These are phyloP conservation scores for Aurantiochytrium sp. DNA, from an alignment of 108 stramenopile species.

Conservation along the genomic window DNA sequence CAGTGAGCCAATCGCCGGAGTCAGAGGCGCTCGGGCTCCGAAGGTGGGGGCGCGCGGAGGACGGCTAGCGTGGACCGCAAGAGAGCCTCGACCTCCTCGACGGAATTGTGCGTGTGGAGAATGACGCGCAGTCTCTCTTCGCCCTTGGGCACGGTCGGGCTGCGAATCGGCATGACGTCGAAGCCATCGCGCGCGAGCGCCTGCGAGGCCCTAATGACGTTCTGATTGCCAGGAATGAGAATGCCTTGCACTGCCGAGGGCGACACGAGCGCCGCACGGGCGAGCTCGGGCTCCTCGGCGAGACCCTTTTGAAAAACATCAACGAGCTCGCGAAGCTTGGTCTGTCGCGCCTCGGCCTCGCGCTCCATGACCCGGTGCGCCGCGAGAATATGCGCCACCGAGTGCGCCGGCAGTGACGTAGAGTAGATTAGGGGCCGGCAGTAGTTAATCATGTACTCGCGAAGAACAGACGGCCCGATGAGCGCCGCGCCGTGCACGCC, in stretches of 20 bases:
- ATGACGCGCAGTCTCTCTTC: constrained; percentile 83
- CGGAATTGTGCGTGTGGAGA: constrained; percentile 80
- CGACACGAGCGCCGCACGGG: constrained; percentile 38
- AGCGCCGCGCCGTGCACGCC: constrained; percentile 88
- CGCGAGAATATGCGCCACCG: constrained; percentile 69
- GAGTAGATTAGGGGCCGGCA: constrained; percentile 91
- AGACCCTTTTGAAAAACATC: not conserved
- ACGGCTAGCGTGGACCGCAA: not conserved
- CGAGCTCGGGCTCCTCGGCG: constrained; percentile 31
- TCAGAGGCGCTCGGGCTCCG: too few relatives aligned
- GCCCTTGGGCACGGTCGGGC: constrained; percentile 86
- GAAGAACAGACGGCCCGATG: constrained; percentile 62
- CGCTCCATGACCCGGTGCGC: constrained; percentile 70
- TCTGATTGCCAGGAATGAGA: constrained; percentile 73
- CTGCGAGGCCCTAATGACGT: constrained; percentile 63
- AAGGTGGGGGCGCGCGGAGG: not conserved
- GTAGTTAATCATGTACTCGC: constrained; percentile 82
- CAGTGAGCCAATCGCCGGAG: too few relatives aligned
- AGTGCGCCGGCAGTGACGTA: constrained; percentile 76
- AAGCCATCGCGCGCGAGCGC: constrained; percentile 56
- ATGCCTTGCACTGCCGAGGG: constrained; percentile 91
- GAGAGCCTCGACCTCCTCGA: constrained; percentile 52
- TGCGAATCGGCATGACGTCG: constrained; percentile 80
- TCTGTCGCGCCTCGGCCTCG: constrained; percentile 56
- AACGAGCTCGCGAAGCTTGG: constrained; percentile 44